These are phyloP conservation scores for Chaetomium globosum DNA, from an alignment of 2,329 filamentous ascomycete genomes.

Conservation along the genomic window DNA sequence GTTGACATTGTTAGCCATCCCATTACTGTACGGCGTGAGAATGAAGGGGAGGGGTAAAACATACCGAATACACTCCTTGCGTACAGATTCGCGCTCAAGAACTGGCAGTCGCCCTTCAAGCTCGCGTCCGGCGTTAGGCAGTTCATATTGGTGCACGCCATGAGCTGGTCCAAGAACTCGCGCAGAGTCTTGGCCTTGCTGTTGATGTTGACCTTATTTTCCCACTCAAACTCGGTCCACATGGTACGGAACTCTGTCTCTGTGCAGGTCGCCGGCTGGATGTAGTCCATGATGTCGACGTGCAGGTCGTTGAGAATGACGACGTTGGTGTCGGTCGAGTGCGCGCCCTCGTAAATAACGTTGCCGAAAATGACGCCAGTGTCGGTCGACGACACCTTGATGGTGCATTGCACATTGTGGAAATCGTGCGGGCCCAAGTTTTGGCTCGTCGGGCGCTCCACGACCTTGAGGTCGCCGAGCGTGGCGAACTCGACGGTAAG, in stretches of 20 bases:
- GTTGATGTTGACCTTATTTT: slow-evolving; percentile 99
- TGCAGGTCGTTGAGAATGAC: slow-evolving; percentile 98
- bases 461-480: slow-evolving; percentile 93
- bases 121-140: slow-evolving; percentile 95
- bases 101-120: slow-evolving; percentile 95
- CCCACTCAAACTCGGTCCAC: slow-evolving; percentile 99
- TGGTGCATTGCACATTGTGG: slow-evolving; percentile 96
- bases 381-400: slow-evolving; percentile 97
- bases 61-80: slow-evolving; percentile 96
- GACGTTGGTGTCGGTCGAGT: slow-evolving; percentile 90
- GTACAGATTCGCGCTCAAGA: slow-evolving; percentile 95
- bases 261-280: slow-evolving; percentile 92
- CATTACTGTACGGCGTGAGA: slow-evolving; percentile 1
- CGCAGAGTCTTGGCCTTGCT: slow-evolving; percentile 90
- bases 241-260: slow-evolving; percentile 99
- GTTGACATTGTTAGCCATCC: slow-evolving; percentile 9
- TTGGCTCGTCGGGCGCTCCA: slow-evolving; percentile 93
- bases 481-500: slow-evolving; percentile 98
- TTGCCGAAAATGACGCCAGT: slow-evolving; percentile 99
- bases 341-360: slow-evolving; percentile 93
- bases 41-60: slow-evolving; percentile 44
- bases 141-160: slow-evolving; percentile 98
- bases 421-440: slow-evolving; percentile 96
- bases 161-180: slow-evolving; percentile 89
- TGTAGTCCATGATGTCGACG: slow-evolving; percentile 99